phyloP scores from a whole-genome alignment of 2,329 filamentous ascomycete genomes.

The Fusarium odoratissimum region DNA sequence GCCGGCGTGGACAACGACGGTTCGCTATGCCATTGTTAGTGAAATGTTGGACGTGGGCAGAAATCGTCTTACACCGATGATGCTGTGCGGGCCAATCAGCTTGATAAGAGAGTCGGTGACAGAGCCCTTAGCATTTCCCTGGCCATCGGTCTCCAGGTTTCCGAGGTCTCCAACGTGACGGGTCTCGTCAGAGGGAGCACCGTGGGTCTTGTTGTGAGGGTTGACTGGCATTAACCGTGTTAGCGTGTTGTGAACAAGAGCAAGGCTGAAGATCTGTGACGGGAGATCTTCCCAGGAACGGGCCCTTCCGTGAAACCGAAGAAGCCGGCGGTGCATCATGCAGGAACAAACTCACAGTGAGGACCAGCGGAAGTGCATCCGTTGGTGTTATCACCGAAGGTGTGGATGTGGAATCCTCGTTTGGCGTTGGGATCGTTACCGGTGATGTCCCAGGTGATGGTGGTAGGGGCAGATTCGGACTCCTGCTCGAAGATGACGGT shows the following conservation, averaged over 20 bases:
- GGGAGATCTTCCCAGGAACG: neutral
- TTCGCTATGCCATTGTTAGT: constrained; percentile 71
- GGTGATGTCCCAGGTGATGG: constrained; percentile 89
- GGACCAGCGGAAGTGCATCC: constrained; percentile 98
- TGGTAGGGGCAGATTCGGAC: constrained; percentile 83
- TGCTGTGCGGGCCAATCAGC: constrained; percentile 94
- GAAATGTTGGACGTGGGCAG: neutral
- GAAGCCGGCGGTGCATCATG: neutral
- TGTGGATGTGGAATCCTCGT: constrained; percentile 98
- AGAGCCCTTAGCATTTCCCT: constrained; percentile 89
- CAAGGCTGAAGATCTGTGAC: neutral
- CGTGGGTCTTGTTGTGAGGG: constrained; percentile 92
- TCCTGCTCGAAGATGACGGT: constrained; percentile 96
- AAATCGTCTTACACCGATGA: constrained; percentile 79
- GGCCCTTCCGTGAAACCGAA: neutral
- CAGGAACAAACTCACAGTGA: constrained; percentile 77
- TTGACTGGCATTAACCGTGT: constrained; percentile 75
- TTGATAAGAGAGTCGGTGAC: constrained; percentile 86
- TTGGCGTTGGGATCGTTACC: constrained; percentile 95
- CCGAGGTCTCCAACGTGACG: constrained; percentile 98
- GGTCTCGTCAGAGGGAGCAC: constrained; percentile 81
- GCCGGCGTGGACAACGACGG: constrained; percentile 92
- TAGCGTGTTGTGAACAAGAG: constrained; percentile 9
- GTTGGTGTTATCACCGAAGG: constrained; percentile 99
- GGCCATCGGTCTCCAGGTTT: constrained; percentile 94